Evolutionary conservation across 2,329 filamentous ascomycete genomes (phyloP), one percentile per base, ranked within the genome.

Genomic region (Rhynchosporium agropyri): DNA sequence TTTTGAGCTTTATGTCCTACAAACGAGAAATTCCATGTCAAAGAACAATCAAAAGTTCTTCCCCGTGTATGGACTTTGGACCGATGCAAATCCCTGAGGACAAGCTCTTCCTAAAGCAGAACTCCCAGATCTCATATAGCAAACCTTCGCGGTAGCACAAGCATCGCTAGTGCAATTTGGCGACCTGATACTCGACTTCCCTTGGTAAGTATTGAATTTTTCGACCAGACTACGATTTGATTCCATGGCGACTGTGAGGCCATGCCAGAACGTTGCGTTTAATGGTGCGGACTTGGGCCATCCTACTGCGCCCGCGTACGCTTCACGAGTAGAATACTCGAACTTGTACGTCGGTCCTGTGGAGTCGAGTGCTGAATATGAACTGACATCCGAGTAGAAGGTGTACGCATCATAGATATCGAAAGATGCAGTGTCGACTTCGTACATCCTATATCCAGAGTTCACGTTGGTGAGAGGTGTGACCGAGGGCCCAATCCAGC

Each of bases 211-310:
- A 66, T 84, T 85, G 61, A 83, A 81, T 45, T 74, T 70, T 42
- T 72, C 76, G 6, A 83, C 81, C n/a, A 87, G 75, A 2, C 69
- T 76, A 3, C 74, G 72, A 60, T 85, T 78, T 33, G 67, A 72
- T 69, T 83, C 81, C 82, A 85, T 85, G 0, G 80, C 81, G 67
- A 83, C 82, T 0, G 83, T 85, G 4, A 85, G 80, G 12, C 72
- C 73, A 63, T 86, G 83, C 84, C 83, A 86, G 71, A 85, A 86
- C 0, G 82, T 85, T 0, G 81, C 82, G 64, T 86, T 85, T 43
- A 86, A 72, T 3, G 83, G 83, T 0, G 79, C 82, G 50, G 77
- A 69, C 1, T 63, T 67, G 2, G 80, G 78, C 81, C 81, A 84
- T 2, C 68, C 70, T 1, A 78, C 76, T 0, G 76, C 75, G 2